Evolutionary conservation across 2,329 filamentous ascomycete species (phyloP).

Genomic region (Calonectria fujianensis): DNA sequence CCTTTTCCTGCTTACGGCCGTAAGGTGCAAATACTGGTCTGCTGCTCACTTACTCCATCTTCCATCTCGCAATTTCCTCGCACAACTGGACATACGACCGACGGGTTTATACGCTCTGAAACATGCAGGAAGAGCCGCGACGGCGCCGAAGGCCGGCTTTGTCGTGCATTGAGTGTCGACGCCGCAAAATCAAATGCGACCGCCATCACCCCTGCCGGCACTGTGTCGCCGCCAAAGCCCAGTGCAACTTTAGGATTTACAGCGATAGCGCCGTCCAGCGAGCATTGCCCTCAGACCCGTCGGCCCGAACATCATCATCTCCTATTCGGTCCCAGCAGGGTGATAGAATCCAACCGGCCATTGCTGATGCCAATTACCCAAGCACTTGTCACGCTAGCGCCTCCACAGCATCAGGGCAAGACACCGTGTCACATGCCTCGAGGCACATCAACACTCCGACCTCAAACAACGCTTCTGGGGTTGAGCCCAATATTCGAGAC

Average conservation of each 20-base stretch:
- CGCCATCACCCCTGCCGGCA: conserved; percentile 27
- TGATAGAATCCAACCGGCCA: neutral
- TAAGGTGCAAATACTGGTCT: neutral
- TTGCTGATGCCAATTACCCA: neutral
- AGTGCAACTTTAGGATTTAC: conserved; percentile 17
- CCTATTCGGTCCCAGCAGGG: neutral
- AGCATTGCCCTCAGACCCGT: neutral
- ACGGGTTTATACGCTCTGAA: neutral
- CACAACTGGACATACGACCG: neutral
- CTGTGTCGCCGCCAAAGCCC: conserved; percentile 11
- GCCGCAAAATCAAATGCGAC: conserved; percentile 41
- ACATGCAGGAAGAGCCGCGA: conserved; percentile 18
- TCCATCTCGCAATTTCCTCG: neutral
- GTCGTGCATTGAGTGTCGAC: conserved; percentile 31
- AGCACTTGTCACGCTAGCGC: neutral
- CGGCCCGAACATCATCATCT: neutral
- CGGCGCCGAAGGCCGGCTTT: conserved; percentile 30
- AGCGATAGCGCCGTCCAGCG: neutral
- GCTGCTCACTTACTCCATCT: neutral
- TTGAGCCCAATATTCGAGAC: neutral
- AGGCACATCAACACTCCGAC: neutral
- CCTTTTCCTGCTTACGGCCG: neutral
- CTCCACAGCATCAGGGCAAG: neutral
- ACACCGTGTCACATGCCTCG: neutral
- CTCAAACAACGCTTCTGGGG: neutral